These are phyloP conservation scores for Hortaea werneckii DNA, from an alignment of 2,329 filamentous ascomycete species.

Conservation along the genomic window DNA sequence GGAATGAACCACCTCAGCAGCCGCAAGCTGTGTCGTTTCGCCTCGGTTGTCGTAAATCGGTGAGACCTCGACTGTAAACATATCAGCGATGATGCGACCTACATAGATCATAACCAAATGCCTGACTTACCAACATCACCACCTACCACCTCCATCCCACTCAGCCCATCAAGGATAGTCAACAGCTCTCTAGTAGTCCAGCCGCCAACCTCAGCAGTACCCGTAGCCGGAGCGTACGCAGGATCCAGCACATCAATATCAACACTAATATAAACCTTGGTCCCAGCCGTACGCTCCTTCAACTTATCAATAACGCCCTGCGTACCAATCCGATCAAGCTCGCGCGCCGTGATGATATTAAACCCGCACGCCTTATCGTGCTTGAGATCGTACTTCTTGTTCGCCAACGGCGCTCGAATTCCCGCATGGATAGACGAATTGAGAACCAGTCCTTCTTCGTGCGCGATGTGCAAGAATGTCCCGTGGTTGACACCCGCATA, in stretches of 20 bases:
- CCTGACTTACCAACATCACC: conserved; percentile 42
- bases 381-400: conserved; percentile 40
- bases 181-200: conserved; percentile 52
- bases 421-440: conserved; percentile 54
- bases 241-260: conserved; percentile 50
- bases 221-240: conserved; percentile 45
- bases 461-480: conserved; percentile 52
- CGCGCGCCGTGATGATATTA: conserved; percentile 45
- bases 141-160: conserved; percentile 47
- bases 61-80: conserved; percentile 46
- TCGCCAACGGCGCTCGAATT: conserved; percentile 45
- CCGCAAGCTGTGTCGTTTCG: conserved; percentile 46
- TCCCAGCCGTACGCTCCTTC: conserved; percentile 40
- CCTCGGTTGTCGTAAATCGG: conserved; percentile 53
- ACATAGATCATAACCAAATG: not conserved
- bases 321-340: conserved; percentile 41
- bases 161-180: conserved; percentile 49
- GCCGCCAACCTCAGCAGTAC: conserved; percentile 51
- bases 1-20: conserved; percentile 45
- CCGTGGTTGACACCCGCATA: conserved; percentile 53
- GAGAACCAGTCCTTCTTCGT: conserved; percentile 50
- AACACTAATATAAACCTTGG: conserved; percentile 47
- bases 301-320: conserved; percentile 39
- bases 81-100: not conserved
- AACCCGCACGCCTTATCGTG: conserved; percentile 53